phyloP scores from a whole-genome alignment of 2,329 filamentous ascomycete species.

The Dactylellina cionopaga region DNA sequence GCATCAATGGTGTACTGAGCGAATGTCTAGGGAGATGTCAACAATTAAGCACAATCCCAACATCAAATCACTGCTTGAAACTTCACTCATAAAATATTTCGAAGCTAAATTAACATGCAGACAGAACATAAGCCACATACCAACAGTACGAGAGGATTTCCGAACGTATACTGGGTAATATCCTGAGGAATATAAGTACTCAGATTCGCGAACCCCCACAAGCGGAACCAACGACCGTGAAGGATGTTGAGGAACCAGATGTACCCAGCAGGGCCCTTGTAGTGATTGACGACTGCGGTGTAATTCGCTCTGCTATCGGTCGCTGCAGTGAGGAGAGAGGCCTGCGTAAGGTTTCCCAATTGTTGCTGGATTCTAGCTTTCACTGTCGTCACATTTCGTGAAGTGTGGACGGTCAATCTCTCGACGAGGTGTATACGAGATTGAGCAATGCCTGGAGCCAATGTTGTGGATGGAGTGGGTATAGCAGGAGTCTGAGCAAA shows the following conservation, averaged over 20 bases:
- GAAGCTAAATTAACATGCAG: not conserved
- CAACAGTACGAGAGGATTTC: constrained; percentile 25
- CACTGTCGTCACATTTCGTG: not conserved
- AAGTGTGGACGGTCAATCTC: constrained; percentile 11
- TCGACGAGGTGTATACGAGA: constrained; percentile 11
- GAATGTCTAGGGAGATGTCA: not conserved
- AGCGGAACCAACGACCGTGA: constrained; percentile 28
- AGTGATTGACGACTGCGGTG: constrained; percentile 15
- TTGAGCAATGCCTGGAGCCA: not conserved
- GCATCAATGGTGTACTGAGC: constrained; percentile 21
- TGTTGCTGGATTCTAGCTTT: constrained; percentile 15
- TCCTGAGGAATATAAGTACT: constrained; percentile 15
- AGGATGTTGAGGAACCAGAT: constrained; percentile 30
- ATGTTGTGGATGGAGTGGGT: constrained; percentile 1
- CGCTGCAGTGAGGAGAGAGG: constrained; percentile 1
- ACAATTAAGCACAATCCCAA: not conserved
- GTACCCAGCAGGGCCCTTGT: constrained; percentile 19
- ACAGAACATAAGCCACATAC: constrained; percentile 2
- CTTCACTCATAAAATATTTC: not conserved
- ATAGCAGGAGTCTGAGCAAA: not conserved
- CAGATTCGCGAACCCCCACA: constrained; percentile 29
- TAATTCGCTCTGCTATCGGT: constrained; percentile 15
- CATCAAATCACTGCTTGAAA: not conserved
- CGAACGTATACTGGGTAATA: constrained; percentile 38
- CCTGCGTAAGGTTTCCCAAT: constrained; percentile 12